phyloP scores from a whole-genome alignment of 108 stramenopile species.

The Seminavis robusta region DNA sequence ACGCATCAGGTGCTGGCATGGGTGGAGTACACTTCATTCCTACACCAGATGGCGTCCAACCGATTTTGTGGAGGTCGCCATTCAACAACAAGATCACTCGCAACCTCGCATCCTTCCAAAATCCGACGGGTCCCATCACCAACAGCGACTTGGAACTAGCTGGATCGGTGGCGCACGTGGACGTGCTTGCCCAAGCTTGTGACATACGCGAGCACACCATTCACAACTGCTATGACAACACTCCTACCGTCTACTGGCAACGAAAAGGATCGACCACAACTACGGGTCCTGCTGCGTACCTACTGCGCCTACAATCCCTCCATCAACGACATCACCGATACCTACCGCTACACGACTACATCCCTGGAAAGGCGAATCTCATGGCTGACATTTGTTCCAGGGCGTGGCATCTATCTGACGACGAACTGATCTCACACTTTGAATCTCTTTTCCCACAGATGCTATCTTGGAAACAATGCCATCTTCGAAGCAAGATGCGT shows the following conservation, averaged over 20 bases:
- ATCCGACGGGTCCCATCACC: slow-evolving; percentile 25
- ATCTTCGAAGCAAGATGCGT: slow-evolving; percentile 1
- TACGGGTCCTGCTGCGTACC: slow-evolving; percentile 23
- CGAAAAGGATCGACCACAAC: slow-evolving; percentile 35
- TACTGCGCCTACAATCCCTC: slow-evolving; percentile 30
- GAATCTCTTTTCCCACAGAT: slow-evolving; percentile 22
- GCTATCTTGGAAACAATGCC: slow-evolving; percentile 19
- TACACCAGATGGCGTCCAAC: neutral
- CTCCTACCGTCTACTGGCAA: slow-evolving; percentile 27
- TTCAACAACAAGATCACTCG: slow-evolving; percentile 22
- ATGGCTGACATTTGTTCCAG: slow-evolving; percentile 29
- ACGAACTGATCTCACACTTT: slow-evolving; percentile 16
- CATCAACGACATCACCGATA: slow-evolving; percentile 36
- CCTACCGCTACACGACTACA: slow-evolving; percentile 15
- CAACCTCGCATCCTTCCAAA: slow-evolving; percentile 10
- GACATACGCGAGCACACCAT: slow-evolving; percentile 30
- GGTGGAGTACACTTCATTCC: slow-evolving; percentile 19
- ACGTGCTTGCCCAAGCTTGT: slow-evolving; percentile 19
- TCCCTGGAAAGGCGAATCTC: slow-evolving; percentile 15
- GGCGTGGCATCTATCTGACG: slow-evolving; percentile 19
- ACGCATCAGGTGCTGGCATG: slow-evolving; percentile 26
- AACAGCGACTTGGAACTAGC: slow-evolving; percentile 45
- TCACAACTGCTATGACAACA: slow-evolving; percentile 27
- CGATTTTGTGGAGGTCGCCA: slow-evolving; percentile 33
- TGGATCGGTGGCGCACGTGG: slow-evolving; percentile 38